Percentiles rank a stretch among this genome's conserved stretches.
These are phyloP conservation scores for Apiospora arundinis DNA, from an alignment of 2,329 filamentous ascomycete genomes.

Conservation along the genomic window DNA sequence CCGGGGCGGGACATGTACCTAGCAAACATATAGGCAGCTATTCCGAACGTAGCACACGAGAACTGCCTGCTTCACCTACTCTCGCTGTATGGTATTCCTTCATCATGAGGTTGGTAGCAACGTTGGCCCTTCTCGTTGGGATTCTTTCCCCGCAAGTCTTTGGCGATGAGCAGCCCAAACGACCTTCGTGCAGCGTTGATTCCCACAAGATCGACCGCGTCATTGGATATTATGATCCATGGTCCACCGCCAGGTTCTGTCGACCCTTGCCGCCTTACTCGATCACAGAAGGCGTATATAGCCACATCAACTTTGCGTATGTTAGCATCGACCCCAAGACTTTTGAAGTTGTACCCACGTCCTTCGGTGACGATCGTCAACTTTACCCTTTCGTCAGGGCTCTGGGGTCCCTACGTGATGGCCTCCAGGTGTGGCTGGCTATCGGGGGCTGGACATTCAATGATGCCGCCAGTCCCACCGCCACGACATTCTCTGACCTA, in stretches of 20 bases:
- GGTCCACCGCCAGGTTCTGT: not conserved
- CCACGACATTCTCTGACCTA: not conserved
- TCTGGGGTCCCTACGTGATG: constrained; percentile 35
- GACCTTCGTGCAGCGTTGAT: not conserved
- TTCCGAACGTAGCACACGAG: too few relatives aligned
- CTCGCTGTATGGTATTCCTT: too few relatives aligned
- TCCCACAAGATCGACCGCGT: not conserved
- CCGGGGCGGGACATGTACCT: too few relatives aligned
- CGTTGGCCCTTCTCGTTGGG: too few relatives aligned
- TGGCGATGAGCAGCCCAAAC: not conserved
- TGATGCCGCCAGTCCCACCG: not conserved
- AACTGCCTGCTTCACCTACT: too few relatives aligned
- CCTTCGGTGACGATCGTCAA: constrained; percentile 26
- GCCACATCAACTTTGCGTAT: constrained; percentile 36
- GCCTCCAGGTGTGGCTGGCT: not conserved
- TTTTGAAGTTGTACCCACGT: constrained; percentile 31
- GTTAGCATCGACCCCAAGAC: constrained; percentile 41
- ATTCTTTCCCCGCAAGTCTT: not conserved
- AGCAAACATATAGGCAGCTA: too few relatives aligned
- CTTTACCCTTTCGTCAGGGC: constrained; percentile 39
- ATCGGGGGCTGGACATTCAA: not conserved
- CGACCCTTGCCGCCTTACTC: not conserved
- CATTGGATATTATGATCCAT: not conserved
- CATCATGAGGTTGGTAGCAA: too few relatives aligned
- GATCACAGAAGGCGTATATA: constrained; percentile 1